These are phyloP conservation scores for Globisporangium spinosum DNA, from an alignment of 352 stramenopile genomes.

Conservation along the genomic window DNA sequence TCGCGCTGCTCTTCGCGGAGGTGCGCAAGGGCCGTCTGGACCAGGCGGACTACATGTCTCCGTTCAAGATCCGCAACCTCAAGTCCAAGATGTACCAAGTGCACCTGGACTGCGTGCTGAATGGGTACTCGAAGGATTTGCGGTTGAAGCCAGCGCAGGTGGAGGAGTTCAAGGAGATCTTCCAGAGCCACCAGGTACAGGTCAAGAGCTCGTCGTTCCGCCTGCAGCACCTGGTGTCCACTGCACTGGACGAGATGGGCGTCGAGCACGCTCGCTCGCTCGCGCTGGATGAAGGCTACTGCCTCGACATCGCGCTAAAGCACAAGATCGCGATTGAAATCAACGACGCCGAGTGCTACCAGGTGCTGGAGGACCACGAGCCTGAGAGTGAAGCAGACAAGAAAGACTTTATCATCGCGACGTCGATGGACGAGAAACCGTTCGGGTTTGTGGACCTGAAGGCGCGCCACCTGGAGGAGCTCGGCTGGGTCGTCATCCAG, in stretches of 20 bases:
- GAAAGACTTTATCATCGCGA: constrained; percentile 9
- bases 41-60: constrained; percentile 22
- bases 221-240: constrained; percentile 51
- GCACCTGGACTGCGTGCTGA: constrained; percentile 53
- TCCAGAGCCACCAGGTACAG: constrained; percentile 45
- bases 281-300: constrained; percentile 40
- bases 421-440: constrained; percentile 27
- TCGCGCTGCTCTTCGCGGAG: constrained; percentile 37
- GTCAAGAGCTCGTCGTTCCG: constrained; percentile 57
- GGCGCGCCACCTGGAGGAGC: constrained; percentile 50
- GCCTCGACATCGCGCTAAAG: constrained; percentile 47
- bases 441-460: constrained; percentile 64
- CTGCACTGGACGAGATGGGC: constrained; percentile 49
- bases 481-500: constrained; percentile 72
- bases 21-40: constrained; percentile 42
- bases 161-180: constrained; percentile 41
- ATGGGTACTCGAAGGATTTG: constrained; percentile 29
- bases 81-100: constrained; percentile 61
- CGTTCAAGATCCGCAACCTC: constrained; percentile 33
- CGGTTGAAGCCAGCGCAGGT: constrained; percentile 25
- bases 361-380: constrained; percentile 33
- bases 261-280: constrained; percentile 33
- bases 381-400: constrained; percentile 13
- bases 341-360: constrained; percentile 51
- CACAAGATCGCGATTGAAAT: constrained; percentile 69